Conservation (phyloP, 345 rosid species). For the Luvunga scandens region DNA sequence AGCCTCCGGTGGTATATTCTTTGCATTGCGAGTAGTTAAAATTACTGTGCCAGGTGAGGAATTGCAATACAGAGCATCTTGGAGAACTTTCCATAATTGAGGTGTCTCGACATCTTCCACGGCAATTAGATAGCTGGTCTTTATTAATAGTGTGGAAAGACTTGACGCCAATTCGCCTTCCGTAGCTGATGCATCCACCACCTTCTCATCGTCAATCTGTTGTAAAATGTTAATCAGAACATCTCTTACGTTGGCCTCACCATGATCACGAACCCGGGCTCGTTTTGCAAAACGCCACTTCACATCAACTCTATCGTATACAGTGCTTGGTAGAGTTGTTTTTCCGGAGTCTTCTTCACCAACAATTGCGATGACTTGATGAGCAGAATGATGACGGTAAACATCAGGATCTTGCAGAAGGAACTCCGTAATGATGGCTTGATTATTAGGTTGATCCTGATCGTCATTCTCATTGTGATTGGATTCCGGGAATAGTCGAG, state of each 20-base stretch:
- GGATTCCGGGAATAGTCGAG: no score
- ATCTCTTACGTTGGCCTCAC: constrained; percentile 10
- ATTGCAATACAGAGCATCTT: not conserved
- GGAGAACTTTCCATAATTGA: not conserved
- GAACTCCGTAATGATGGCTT: no score
- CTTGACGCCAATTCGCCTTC: constrained; percentile 4
- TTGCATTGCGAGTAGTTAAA: not conserved
- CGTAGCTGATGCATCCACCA: not conserved
- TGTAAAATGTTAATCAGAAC: constrained; percentile 17
- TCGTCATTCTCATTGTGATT: no score
- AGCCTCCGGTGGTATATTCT: no score
- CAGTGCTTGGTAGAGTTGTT: constrained; percentile 19
- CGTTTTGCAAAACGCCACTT: not conserved
- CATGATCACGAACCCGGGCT: constrained; percentile 18
- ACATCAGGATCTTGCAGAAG: no score
- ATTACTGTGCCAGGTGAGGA: not conserved
- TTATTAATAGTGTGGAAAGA: constrained; percentile 4
- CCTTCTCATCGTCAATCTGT: constrained; percentile 8
- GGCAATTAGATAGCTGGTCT: constrained; percentile 22
- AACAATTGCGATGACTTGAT: constrained; percentile 10
- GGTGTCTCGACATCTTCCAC: not conserved
- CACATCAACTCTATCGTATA: constrained; percentile 13
- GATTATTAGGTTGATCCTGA: no score
- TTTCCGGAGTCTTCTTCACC: constrained; percentile 35
- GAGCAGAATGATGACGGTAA: no score